phyloP scores from a whole-genome alignment of 345 rosid genomes.

The Camelina sativa region DNA sequence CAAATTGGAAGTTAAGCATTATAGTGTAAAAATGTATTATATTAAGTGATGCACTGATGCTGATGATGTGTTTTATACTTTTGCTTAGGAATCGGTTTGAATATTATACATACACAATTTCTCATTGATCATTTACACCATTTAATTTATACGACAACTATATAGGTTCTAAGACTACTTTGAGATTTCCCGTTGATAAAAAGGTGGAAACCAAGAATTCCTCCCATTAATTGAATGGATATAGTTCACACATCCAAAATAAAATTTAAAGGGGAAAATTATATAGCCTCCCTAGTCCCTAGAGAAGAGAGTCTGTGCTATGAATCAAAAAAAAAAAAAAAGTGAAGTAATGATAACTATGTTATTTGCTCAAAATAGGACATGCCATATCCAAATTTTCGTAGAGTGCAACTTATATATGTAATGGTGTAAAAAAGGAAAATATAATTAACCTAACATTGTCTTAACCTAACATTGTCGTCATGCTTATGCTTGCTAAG shows the following conservation, averaged over 20 bases:
- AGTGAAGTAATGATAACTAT: conserved; percentile 1
- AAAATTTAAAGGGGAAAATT: too few species aligned
- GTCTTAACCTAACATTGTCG: conserved; percentile 26
- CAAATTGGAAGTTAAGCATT: conserved; percentile 1
- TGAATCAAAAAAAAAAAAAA: conserved; percentile 3
- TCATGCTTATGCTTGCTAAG: conserved; percentile 43
- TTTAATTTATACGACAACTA: background rate
- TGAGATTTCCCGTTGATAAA: too few species aligned
- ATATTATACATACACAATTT: background rate
- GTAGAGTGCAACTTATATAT: background rate
- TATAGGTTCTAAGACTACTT: too few species aligned
- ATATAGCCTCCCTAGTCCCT: too few species aligned
- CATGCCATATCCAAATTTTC: background rate
- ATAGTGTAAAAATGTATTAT: background rate
- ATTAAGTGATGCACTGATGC: background rate
- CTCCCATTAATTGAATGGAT: too few species aligned
- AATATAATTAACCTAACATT: background rate
- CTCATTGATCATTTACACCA: background rate
- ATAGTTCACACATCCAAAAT: too few species aligned
- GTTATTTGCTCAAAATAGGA: background rate
- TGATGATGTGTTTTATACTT: conserved; percentile 3
- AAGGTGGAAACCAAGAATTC: too few species aligned
- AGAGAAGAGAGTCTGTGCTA: background rate
- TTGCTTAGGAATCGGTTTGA: background rate
- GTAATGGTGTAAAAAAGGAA: background rate